These are phyloP conservation scores for Penicillium sp. DNA, from an alignment of 2,329 filamentous ascomycete genomes.

Conservation along the genomic window DNA sequence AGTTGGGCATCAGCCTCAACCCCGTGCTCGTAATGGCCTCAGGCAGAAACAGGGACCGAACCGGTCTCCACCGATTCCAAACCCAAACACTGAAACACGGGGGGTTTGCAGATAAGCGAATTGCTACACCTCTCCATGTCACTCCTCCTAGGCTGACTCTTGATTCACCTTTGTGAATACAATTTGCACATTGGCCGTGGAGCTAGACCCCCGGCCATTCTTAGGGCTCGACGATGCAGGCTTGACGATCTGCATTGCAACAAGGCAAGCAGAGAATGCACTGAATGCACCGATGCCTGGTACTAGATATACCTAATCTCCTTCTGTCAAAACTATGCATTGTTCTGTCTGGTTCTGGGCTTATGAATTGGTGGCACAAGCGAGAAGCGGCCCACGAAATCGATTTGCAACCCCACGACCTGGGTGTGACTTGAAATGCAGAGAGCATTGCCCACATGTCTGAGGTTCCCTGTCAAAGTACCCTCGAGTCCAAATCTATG, in stretches of 20 bases:
- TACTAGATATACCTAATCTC: not conserved
- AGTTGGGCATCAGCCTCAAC: not conserved
- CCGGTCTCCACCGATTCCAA: not conserved
- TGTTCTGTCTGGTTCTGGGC: not conserved
- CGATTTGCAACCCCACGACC: not conserved
- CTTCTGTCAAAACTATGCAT: not conserved
- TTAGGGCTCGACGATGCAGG: conserved; percentile 1
- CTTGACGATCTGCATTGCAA: conserved; percentile 1
- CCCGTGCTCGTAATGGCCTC: not conserved
- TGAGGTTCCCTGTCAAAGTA: not conserved
- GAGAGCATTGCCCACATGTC: not conserved
- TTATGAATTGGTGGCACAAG: not conserved
- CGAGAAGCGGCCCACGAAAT: not conserved
- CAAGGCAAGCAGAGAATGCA: not conserved
- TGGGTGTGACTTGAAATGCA: not conserved
- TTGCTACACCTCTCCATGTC: not conserved
- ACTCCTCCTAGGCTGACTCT: not conserved
- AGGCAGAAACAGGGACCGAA: not conserved
- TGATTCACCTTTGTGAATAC: not conserved
- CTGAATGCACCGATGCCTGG: not conserved
- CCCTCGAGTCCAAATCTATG: not conserved
- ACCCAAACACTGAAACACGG: not conserved
- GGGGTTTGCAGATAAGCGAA: not conserved
- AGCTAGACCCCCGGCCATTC: conserved; percentile 5
- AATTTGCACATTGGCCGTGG: not conserved